These are phyloP conservation scores for Talaromyces nanjingensis DNA, from an alignment of 495 filamentous ascomycete species.

Conservation along the genomic window DNA sequence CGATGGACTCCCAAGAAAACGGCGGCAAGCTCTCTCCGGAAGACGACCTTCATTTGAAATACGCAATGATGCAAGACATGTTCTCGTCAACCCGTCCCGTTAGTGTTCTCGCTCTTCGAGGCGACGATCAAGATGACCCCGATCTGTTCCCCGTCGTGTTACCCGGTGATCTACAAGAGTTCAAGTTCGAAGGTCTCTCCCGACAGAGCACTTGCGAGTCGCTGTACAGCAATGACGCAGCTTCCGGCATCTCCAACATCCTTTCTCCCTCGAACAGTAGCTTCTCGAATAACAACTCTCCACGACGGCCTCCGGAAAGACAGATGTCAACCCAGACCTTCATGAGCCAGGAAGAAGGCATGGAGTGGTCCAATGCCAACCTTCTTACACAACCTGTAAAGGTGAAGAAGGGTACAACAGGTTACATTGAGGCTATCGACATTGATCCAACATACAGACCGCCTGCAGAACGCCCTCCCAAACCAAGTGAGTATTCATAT, in stretches of 20 bases:
- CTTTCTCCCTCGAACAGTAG: slow-evolving; percentile 58
- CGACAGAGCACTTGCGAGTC: slow-evolving; percentile 52
- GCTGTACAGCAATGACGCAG: slow-evolving; percentile 45
- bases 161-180: slow-evolving; percentile 56
- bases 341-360: slow-evolving; percentile 19
- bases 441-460: slow-evolving; percentile 82
- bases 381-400: slow-evolving; percentile 32
- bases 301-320: slow-evolving; percentile 14
- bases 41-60: slow-evolving; percentile 82
- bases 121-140: slow-evolving; percentile 80
- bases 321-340: not conserved
- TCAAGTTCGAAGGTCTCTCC: slow-evolving; percentile 46
- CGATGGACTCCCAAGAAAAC: slow-evolving; percentile 82
- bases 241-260: slow-evolving; percentile 49
- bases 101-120: slow-evolving; percentile 77
- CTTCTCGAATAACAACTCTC: slow-evolving; percentile 42
- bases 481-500: slow-evolving; percentile 49
- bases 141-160: slow-evolving; percentile 78
- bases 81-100: slow-evolving; percentile 84
- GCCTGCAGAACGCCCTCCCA: slow-evolving; percentile 61
- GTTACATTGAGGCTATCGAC: slow-evolving; percentile 87
- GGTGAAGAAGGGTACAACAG: slow-evolving; percentile 44
- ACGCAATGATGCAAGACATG: slow-evolving; percentile 86
- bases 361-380: slow-evolving; percentile 14
- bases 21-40: slow-evolving; percentile 61